Percentiles rank a stretch among this genome's conserved stretches.
Evolutionary conservation across 306 rosid species (phyloP).

Genomic region (Acacia confusa): DNA sequence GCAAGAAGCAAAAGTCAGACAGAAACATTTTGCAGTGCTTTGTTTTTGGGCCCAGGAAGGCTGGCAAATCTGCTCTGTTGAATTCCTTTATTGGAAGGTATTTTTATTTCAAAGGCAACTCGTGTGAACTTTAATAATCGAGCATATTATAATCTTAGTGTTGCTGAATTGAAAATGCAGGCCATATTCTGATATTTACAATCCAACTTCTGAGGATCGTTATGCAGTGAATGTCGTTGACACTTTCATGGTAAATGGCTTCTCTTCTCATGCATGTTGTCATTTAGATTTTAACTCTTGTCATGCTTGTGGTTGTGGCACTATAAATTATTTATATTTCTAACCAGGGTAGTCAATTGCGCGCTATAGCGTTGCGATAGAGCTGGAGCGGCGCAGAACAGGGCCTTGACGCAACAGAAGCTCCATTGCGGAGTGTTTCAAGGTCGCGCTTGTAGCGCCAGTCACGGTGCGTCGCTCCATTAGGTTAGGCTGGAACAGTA

Average conservation of each 20-base stretch:
- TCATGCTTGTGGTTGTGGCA: neutral
- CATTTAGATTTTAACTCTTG: neutral
- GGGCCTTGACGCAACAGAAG: too few species aligned
- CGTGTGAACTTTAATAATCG: neutral
- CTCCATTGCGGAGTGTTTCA: too few species aligned
- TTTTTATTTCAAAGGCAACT: neutral
- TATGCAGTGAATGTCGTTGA: conserved; percentile 70
- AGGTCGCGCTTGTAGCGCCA: too few species aligned
- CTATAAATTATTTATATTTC: neutral
- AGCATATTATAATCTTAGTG: neutral
- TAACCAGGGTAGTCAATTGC: too few species aligned
- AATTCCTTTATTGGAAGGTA: conserved; percentile 78
- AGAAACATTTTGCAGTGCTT: conserved; percentile 88
- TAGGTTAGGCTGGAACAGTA: too few species aligned
- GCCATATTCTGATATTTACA: conserved; percentile 45
- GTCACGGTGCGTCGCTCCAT: too few species aligned
- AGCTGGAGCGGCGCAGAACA: too few species aligned
- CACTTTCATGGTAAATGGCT: conserved; percentile 39
- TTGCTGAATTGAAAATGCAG: conserved; percentile 41
- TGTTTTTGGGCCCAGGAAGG: conserved; percentile 90
- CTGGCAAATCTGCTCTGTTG: conserved; percentile 89
- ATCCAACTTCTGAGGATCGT: conserved; percentile 55
- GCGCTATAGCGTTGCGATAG: too few species aligned
- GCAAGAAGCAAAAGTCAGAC: conserved; percentile 84
- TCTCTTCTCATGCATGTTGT: neutral